Base-by-base conservation (phyloP, 192 early-diverging fungal genomes). In the Mycoemilia scoparia region DNA sequence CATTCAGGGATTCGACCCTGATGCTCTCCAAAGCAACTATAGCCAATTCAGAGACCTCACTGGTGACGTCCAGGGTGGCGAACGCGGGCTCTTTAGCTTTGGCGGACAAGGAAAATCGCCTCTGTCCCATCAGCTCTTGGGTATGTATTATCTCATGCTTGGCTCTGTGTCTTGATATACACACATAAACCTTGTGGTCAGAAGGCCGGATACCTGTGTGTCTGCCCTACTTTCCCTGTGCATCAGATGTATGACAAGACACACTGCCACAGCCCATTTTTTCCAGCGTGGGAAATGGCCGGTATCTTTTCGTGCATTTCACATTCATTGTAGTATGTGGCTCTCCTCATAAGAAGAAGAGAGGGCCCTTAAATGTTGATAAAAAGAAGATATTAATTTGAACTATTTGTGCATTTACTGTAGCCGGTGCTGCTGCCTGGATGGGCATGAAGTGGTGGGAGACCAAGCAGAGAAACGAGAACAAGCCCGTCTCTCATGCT, bases 371-470 rank as follows among this genome's bases (percentile, higher is more conserved):
- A n/a, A n/a, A n/a, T n/a, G n/a, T n/a, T n/a, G n/a, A n/a, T n/a
- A n/a, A n/a, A n/a, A n/a, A n/a, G n/a, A n/a, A n/a, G n/a, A n/a
- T n/a, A n/a, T n/a, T n/a, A n/a, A n/a, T n/a, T n/a, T n/a, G n/a
- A n/a, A n/a, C n/a, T n/a, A n/a, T n/a, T n/a, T n/a, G n/a, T n/a
- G n/a, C n/a, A n/a, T n/a, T n/a, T n/a, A n/a, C n/a, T 32, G 14
- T 61, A 61, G 58, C 51, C 22, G 58, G 58, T 33, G 58, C 58
- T 32, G 58, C 52, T 51, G 58, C 58, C 11, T 61, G 58, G 58
- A 45, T 48, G 23, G 58, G 51, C n/a, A 44, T 55, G 25, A 55
- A 50, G 36, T 61, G 58, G 58, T 61, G 51, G 40, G 47, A 61
- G 47, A 51, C 42, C 48, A 50, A 51, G 47, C 24, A 37, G 21